Evolutionary conservation across 192 early-diverging fungal species (phyloP).

Genomic region (Backusella mclennaniae): DNA sequence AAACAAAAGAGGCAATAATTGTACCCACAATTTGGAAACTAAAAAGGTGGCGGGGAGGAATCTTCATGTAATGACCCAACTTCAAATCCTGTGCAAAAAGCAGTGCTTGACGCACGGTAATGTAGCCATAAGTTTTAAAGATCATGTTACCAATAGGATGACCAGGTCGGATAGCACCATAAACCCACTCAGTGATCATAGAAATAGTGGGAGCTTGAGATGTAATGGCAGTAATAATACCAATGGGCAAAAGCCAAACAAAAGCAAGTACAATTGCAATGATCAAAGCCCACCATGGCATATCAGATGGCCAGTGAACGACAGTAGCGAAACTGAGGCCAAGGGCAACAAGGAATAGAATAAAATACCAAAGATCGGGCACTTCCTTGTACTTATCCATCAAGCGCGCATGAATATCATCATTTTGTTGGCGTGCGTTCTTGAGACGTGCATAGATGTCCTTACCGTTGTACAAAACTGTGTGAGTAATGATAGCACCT

Average conservation of each 20-base stretch:
- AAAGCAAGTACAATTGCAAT: conserved; percentile 49
- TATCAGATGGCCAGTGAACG: conserved; percentile 47
- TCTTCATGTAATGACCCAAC: conserved; percentile 81
- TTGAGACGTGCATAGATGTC: conserved; percentile 62
- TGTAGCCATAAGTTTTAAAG: conserved; percentile 69
- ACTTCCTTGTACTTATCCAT: conserved; percentile 77
- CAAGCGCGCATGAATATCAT: conserved; percentile 74
- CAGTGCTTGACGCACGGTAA: conserved; percentile 59
- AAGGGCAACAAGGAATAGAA: conserved; percentile 52
- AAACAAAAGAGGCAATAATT: conserved; percentile 66
- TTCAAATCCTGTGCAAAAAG: conserved; percentile 67
- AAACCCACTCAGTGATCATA: conserved; percentile 69
- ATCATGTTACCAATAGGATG: conserved; percentile 61
- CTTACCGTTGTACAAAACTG: conserved; percentile 62
- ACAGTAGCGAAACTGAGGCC: conserved; percentile 51
- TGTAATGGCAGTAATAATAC: conserved; percentile 63
- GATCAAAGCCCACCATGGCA: conserved; percentile 62
- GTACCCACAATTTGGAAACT: conserved; percentile 76
- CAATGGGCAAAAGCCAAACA: conserved; percentile 60
- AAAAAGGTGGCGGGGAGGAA: conserved; percentile 80
- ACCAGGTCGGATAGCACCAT: conserved; percentile 64
- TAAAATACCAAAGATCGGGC: conserved; percentile 76
- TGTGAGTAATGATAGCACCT: conserved; percentile 65
- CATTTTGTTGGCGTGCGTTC: conserved; percentile 53
- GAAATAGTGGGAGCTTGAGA: conserved; percentile 56